Percentiles rank a stretch among this genome's conserved stretches.
These are phyloP conservation scores for Takakia lepidozioides DNA, from an alignment of 225 moss, liverwort and hornwort genomes.

Conservation along the genomic window DNA sequence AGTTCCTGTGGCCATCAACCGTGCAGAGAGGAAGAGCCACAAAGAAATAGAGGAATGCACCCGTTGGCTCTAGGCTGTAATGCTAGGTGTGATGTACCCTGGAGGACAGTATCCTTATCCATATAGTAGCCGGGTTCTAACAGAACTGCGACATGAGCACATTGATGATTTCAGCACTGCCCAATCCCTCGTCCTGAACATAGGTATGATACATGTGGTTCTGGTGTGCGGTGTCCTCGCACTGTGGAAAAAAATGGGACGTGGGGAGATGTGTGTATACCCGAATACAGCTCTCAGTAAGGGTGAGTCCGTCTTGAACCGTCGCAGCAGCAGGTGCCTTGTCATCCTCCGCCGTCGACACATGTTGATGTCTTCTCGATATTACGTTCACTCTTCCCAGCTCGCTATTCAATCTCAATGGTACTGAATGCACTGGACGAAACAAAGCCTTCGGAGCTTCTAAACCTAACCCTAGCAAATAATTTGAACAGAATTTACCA, in stretches of 20 bases:
- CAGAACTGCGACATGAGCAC: not conserved
- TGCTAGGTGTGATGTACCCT: too few species aligned
- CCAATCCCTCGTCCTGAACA: conserved; percentile 1
- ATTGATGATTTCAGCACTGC: not conserved
- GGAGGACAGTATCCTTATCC: too few species aligned
- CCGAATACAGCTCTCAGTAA: conserved; percentile 46
- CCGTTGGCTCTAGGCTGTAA: too few species aligned
- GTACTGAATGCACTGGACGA: conserved; percentile 1
- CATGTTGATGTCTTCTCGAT: conserved; percentile 17
- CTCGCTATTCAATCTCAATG: too few species aligned
- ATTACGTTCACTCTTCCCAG: conserved; percentile 4
- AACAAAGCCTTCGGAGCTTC: conserved; percentile 8
- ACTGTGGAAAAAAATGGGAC: not conserved
- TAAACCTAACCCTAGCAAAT: conserved; percentile 2
- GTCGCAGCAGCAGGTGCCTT: conserved; percentile 19
- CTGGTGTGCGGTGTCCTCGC: too few species aligned
- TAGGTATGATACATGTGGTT: too few species aligned
- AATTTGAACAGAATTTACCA: conserved; percentile 3
- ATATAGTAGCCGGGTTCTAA: too few species aligned
- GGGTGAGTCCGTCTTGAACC: conserved; percentile 21
- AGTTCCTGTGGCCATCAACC: too few species aligned
- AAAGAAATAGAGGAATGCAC: too few species aligned
- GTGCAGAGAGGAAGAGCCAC: too few species aligned
- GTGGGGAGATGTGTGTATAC: conserved; percentile 6
- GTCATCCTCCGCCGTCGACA: conserved; percentile 22